phyloP scores from a whole-genome alignment of 2,329 filamentous ascomycete species.

The Colletotrichum neosansevieriae region DNA sequence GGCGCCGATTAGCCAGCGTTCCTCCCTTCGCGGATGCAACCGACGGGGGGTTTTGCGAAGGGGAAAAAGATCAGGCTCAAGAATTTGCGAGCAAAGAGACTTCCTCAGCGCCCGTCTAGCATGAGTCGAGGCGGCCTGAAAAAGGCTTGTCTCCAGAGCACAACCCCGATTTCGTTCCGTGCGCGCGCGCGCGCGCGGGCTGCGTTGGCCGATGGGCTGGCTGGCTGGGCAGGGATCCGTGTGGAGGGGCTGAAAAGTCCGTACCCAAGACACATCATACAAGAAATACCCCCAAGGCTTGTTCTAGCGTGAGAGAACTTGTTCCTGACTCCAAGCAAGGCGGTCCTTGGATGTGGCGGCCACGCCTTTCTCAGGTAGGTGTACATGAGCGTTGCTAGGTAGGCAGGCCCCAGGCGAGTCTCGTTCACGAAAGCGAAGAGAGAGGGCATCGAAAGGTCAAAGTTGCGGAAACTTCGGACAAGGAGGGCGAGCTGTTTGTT shows the following conservation, averaged over 20 bases:
- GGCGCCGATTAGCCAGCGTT: conserved; percentile 3
- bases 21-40: conserved; percentile 20
- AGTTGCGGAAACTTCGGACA: conserved; percentile 3
- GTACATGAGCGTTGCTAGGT: neutral
- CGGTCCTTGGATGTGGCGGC: neutral
- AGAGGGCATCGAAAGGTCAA: neutral
- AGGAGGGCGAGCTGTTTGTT: conserved; percentile 10
- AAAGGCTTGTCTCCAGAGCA: conserved; percentile 2
- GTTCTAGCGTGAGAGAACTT: conserved; percentile 11
- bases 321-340: conserved; percentile 8
- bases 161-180: conserved; percentile 23
- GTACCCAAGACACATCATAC: conserved; percentile 1
- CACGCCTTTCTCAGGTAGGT: conserved; percentile 13
- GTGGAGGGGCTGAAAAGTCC: conserved; percentile 5
- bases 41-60: conserved; percentile 3
- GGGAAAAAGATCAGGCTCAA: conserved; percentile 15
- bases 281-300: conserved; percentile 1
- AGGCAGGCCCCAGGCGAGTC: neutral
- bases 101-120: neutral
- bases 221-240: conserved; percentile 22
- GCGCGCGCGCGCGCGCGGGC: conserved; percentile 13
- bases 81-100: neutral
- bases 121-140: conserved; percentile 3
- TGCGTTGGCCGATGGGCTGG: conserved; percentile 3
- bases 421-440: neutral